phyloP scores from a whole-genome alignment of 139 green algal genomes.

The Zygnema circumcarinatum region DNA sequence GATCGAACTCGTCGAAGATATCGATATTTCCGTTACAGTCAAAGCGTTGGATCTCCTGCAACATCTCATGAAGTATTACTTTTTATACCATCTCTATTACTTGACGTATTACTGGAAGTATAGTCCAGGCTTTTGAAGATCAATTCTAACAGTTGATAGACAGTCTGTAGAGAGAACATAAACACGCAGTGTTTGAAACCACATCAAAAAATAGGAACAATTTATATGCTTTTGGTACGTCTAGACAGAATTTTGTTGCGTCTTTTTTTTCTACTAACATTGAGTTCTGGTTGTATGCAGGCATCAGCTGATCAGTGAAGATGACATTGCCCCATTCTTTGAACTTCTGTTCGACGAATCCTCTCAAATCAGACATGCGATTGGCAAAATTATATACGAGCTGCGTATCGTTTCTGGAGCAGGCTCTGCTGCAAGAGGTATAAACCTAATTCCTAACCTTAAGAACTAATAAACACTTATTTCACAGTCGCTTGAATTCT shows the following conservation, averaged over 20 bases:
- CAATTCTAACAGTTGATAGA: not conserved
- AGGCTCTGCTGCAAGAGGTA: not conserved
- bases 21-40: constrained; percentile 75
- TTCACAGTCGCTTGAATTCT: no score
- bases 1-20: constrained; percentile 82
- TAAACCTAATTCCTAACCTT: no score
- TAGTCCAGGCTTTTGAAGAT: not conserved
- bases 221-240: no score
- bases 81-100: not conserved
- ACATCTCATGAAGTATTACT: constrained; percentile 28
- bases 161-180: no score
- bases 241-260: no score
- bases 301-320: constrained; percentile 39
- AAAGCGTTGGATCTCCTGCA: constrained; percentile 73
- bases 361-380: constrained; percentile 21
- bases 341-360: constrained; percentile 52
- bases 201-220: no score
- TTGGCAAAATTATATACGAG: constrained; percentile 28
- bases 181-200: no score
- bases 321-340: constrained; percentile 33
- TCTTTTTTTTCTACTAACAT: no score
- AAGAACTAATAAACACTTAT: no score
- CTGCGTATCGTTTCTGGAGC: constrained; percentile 3
- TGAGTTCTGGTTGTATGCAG: no score
- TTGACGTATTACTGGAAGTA: not conserved